Evolutionary conservation across 441 rosid species (phyloP).

Genomic region (Populus trichocarpa): DNA sequence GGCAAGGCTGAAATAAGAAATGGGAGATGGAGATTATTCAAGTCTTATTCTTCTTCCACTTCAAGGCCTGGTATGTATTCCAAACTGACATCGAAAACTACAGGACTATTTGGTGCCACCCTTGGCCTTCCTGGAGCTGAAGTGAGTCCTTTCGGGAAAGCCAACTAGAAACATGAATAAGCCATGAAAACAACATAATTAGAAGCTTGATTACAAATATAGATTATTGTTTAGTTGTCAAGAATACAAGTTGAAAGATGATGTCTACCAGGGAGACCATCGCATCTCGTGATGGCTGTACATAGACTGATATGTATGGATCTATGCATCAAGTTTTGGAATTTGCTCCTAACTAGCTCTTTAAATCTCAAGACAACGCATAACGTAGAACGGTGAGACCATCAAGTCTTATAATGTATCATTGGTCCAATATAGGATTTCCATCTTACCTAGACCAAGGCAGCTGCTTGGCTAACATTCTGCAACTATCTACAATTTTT

Average conservation of each 20-base stretch:
- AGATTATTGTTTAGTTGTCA: not conserved
- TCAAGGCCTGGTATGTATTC: constrained; percentile 94
- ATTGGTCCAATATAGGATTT: too few relatives aligned
- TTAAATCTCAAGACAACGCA: too few relatives aligned
- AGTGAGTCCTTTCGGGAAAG: constrained; percentile 79
- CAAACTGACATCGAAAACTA: constrained; percentile 82
- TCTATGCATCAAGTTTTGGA: too few relatives aligned
- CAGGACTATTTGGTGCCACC: constrained; percentile 88
- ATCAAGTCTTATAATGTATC: too few relatives aligned
- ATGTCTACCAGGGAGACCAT: too few relatives aligned
- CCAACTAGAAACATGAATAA: constrained; percentile 48
- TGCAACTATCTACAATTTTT: not conserved
- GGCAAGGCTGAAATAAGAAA: not conserved
- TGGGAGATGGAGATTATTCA: not conserved
- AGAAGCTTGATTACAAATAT: not conserved
- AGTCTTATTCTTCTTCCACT: constrained; percentile 43
- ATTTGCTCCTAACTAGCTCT: too few relatives aligned
- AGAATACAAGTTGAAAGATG: not conserved
- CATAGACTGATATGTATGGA: too few relatives aligned
- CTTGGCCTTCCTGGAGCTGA: constrained; percentile 98
- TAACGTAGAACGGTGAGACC: too few relatives aligned
- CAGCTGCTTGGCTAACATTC: too few relatives aligned
- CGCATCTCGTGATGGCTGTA: too few relatives aligned
- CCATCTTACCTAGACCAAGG: too few relatives aligned
- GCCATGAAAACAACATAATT: not conserved